Conservation (phyloP, 2,329 filamentous ascomycete genomes). For the Talaromyces sp. region DNA sequence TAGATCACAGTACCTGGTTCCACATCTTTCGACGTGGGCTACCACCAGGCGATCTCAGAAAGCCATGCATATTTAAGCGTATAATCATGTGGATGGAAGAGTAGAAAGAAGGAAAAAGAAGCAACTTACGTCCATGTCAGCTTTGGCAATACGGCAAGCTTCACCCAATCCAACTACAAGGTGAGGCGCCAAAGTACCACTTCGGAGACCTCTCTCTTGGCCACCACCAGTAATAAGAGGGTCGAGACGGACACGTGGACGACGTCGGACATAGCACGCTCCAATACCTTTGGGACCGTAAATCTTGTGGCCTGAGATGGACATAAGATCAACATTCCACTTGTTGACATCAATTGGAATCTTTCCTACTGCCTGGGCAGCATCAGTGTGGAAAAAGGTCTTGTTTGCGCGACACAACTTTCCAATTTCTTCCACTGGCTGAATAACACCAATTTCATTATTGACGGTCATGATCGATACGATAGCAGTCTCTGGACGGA, state of each 20-base stretch:
- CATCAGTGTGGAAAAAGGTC: constrained; percentile 97
- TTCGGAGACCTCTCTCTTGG: constrained; percentile 91
- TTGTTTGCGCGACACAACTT: constrained; percentile 87
- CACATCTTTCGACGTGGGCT: constrained; percentile 36
- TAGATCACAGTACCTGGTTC: constrained; percentile 55
- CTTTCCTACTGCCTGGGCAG: constrained; percentile 96
- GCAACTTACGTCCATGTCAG: constrained; percentile 80
- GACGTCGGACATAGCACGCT: constrained; percentile 89
- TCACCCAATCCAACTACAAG: constrained; percentile 92
- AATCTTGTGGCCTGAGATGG: constrained; percentile 97
- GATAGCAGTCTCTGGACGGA: constrained; percentile 83
- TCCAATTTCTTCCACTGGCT: constrained; percentile 90
- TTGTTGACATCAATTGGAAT: constrained; percentile 95
- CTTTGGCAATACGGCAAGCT: constrained; percentile 84
- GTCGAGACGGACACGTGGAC: constrained; percentile 89
- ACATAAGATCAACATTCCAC: constrained; percentile 98
- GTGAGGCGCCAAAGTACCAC: constrained; percentile 86
- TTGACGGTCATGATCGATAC: constrained; percentile 99
- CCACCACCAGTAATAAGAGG: constrained; percentile 95
- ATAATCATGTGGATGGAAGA: constrained; percentile 65
- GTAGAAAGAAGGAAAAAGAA: constrained; percentile 20
- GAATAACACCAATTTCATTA: constrained; percentile 99
- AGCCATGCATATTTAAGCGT: constrained; percentile 83
- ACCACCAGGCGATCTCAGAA: constrained; percentile 70
- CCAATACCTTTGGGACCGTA: constrained; percentile 97